Evolutionary conservation across 805 yeast genomes (phyloP).

Genomic region (Naumovozyma baii): DNA sequence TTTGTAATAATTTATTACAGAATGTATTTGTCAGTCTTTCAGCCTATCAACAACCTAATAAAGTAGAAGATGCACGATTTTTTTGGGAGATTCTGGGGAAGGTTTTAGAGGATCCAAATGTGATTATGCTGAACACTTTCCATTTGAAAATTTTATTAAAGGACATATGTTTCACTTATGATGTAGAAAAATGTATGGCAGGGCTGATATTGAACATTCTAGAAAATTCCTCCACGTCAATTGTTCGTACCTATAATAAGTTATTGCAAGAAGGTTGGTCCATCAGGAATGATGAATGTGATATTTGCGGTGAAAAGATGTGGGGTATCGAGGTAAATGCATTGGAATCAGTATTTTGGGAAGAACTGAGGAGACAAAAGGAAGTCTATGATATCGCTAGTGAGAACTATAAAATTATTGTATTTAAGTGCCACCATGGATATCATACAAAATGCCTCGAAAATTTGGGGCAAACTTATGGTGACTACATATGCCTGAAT

Average conservation of each 20-base stretch:
- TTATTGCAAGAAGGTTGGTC: slow-evolving; percentile 57
- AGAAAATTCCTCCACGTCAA: slow-evolving; percentile 44
- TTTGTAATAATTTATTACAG: slow-evolving; percentile 13
- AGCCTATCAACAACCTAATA: slow-evolving; percentile 10
- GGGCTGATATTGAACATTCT: slow-evolving; percentile 43
- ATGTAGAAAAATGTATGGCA: slow-evolving; percentile 52
- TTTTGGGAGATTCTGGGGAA: slow-evolving; percentile 46
- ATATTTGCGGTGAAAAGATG: slow-evolving; percentile 62
- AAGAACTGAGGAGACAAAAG: slow-evolving; percentile 31
- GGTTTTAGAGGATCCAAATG: slow-evolving; percentile 42
- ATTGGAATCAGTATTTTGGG: slow-evolving; percentile 49
- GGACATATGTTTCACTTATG: slow-evolving; percentile 55
- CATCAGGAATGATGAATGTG: slow-evolving; percentile 47
- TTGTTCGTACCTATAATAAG: slow-evolving; percentile 35
- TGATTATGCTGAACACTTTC: slow-evolving; percentile 42
- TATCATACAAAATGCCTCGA: slow-evolving; percentile 22
- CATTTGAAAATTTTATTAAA: slow-evolving; percentile 50
- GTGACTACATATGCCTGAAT: slow-evolving; percentile 15
- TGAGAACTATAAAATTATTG: slow-evolving; percentile 4
- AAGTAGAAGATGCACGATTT: slow-evolving; percentile 6
- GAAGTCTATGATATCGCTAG: not conserved
- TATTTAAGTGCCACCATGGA: slow-evolving; percentile 26
- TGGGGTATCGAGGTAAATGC: slow-evolving; percentile 58
- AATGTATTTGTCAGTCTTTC: slow-evolving; percentile 17
- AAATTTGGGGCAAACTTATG: slow-evolving; percentile 21